Base-by-base conservation (phyloP, 148 eudicot genomes). In the Limonium bicolor region DNA sequence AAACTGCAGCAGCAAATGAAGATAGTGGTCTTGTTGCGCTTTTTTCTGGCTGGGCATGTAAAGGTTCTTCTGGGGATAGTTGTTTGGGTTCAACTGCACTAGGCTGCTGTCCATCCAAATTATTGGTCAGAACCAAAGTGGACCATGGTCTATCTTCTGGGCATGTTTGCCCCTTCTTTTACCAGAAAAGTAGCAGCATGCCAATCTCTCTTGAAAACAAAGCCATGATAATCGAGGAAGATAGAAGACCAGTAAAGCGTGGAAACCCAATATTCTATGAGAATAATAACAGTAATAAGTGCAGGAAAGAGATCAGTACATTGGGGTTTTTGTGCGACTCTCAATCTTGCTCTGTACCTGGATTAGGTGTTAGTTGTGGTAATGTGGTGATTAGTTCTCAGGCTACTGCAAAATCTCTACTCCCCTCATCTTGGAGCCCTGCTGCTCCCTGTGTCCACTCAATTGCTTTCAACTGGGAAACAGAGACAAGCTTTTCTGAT, bases 381-480 rank as follows among this genome's bases (percentile, higher is more conserved):
- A 54, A 57, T 51, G 61, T 74, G 28, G 73, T 61, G 27, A 54
- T 56, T 27, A 63, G 41, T 59, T 67, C 94, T 47, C 53, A 75
- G 25, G 71, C 73, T 52, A 50, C 70, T 53, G 73, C 78, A 17
- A 85, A 85, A 69, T 85, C 95, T 55, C 46, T 74, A 27, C 92
- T 92, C 22, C 71, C 86, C 10, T 71, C 77, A 39, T 74, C 95
- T 33, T 72, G 73, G 58, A 66, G 78, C 50, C 75, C 86, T 24
- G 50, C 62, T 55, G 95, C 86, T 25, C 95, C 92, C 53, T 85
- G 92, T 50, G 67, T 80, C 48, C 72, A 65, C 53, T 85, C 92
- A 33, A 74, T 85, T 63, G 86, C 80, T 67, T 85, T 80, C 56
- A 80, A 77, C 58, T 85, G 86, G 86, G 92, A 80, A 72, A 58